Evolutionary conservation across 257 asterid species (phyloP).

Genomic region (Jacaranda copaia): DNA sequence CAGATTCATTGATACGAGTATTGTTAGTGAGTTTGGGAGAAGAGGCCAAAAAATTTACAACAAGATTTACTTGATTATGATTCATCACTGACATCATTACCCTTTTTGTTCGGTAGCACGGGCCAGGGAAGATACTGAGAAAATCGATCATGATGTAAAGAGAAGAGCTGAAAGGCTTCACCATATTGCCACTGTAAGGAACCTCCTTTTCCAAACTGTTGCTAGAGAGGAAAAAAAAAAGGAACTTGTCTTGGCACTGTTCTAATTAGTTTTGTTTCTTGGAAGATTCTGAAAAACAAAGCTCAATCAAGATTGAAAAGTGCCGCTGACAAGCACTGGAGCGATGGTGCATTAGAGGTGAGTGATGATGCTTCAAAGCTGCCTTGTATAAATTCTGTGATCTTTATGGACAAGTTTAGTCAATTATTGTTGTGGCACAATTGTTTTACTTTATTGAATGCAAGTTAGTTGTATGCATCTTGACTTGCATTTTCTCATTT

Average conservation of each 20-base stretch:
- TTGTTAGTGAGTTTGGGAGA: conserved; percentile 21
- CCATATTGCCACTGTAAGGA: conserved; percentile 76
- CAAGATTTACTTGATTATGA: conserved; percentile 21
- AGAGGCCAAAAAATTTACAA: conserved; percentile 4
- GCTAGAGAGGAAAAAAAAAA: neutral
- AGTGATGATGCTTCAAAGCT: conserved; percentile 38
- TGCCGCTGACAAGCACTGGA: conserved; percentile 95
- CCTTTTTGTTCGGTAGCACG: conserved; percentile 62
- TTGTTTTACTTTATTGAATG: neutral
- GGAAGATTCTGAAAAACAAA: conserved; percentile 71
- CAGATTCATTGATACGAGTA: neutral
- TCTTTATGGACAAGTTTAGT: conserved; percentile 7
- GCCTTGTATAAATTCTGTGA: conserved; percentile 22
- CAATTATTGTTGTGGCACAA: neutral
- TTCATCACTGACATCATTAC: conserved; percentile 22
- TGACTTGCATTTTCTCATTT: conserved; percentile 6
- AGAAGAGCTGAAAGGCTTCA: conserved; percentile 90
- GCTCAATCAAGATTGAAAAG: conserved; percentile 82
- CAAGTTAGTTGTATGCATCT: conserved; percentile 19
- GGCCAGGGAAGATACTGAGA: conserved; percentile 90
- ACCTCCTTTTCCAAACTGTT: conserved; percentile 34
- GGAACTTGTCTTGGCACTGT: neutral
- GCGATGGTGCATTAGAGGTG: conserved; percentile 90
- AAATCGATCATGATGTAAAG: conserved; percentile 78
- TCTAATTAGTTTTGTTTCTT: conserved; percentile 27